Base-by-base conservation (phyloP, 169 alveolate species). In the Theileria annulata region DNA sequence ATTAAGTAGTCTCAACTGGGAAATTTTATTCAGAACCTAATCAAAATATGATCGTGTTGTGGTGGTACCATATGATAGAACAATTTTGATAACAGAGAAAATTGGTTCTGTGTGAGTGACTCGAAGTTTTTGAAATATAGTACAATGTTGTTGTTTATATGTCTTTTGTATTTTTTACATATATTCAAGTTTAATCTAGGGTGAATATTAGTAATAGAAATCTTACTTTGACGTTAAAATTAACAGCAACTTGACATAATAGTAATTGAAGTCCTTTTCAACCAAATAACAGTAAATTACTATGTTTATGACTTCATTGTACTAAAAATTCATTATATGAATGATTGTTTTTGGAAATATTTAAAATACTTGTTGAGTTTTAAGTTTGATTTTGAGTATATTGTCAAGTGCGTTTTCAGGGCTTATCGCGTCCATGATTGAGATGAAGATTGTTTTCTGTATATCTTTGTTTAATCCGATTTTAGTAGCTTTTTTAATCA, bases 321-420 rank as follows among this genome's bases (percentile, higher is more conserved):
- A 60, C 66, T 56, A 56, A 19, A 56, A 2, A 56, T 10, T 56
- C 15, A 33, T 33, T n/a, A 33, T 9, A 3, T 64, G 2, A 31
- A 64, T 64, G 27, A 13, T 64, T 21, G 21, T 0, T 3, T 9
- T 0, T 21, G 5, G 72, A 37, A 19, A 3, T 33, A 0, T 56
- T 1, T 21, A 56, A 19, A 56, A 56, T 56, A 56, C 66, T 69
- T 79, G 87, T 47, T 70, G 13, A 9, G 66, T 19, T 30, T 71
- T 79, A 15, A 79, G 19, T 15, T 77, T 77, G 30, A 79, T 28
- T 25, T 73, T 71, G 74, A 75, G 72, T 33, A 80, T 74, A 19
- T 74, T 48, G 25, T 80, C 77, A 0, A 80, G 71, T 3, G 88
- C 88, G 30, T 80, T 79, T 23, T 66, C 74, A 33, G 88, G 84